These are phyloP conservation scores for Hypoxylon crocopeplum DNA, from an alignment of 495 filamentous ascomycete species.

Conservation along the genomic window DNA sequence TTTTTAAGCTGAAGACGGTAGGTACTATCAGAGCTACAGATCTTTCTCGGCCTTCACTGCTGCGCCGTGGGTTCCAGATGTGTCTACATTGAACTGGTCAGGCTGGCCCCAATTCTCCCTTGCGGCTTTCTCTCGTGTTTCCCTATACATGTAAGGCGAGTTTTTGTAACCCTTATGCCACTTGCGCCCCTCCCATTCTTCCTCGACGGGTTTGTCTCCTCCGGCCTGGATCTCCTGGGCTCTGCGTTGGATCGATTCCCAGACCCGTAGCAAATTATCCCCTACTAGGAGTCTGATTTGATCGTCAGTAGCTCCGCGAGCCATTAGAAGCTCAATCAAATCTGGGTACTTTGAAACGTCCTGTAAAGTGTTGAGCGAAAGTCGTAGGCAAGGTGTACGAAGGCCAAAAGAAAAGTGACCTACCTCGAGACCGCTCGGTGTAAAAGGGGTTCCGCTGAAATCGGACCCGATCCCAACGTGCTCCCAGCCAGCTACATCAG, in stretches of 20 bases:
- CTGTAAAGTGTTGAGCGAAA: constrained; percentile 42
- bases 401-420: neutral
- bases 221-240: constrained; percentile 11
- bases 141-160: constrained; percentile 26
- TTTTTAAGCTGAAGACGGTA: too few relatives aligned
- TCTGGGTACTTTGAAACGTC: constrained; percentile 71
- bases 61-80: neutral
- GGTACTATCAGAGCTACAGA: constrained; percentile 9
- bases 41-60: constrained; percentile 14
- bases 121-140: constrained; percentile 18
- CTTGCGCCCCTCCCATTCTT: constrained; percentile 26
- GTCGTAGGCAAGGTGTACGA: too few relatives aligned
- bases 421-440: constrained; percentile 58
- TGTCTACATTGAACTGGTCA: constrained; percentile 20
- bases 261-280: constrained; percentile 53
- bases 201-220: constrained; percentile 18
- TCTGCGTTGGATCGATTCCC: constrained; percentile 15
- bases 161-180: constrained; percentile 24
- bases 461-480: constrained; percentile 70
- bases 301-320: constrained; percentile 57
- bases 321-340: constrained; percentile 54
- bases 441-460: constrained; percentile 64
- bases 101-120: constrained; percentile 19
- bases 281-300: constrained; percentile 61
- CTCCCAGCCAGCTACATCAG: constrained; percentile 61